Conservation (phyloP, 441 rosid species). For the Manihot esculenta region DNA sequence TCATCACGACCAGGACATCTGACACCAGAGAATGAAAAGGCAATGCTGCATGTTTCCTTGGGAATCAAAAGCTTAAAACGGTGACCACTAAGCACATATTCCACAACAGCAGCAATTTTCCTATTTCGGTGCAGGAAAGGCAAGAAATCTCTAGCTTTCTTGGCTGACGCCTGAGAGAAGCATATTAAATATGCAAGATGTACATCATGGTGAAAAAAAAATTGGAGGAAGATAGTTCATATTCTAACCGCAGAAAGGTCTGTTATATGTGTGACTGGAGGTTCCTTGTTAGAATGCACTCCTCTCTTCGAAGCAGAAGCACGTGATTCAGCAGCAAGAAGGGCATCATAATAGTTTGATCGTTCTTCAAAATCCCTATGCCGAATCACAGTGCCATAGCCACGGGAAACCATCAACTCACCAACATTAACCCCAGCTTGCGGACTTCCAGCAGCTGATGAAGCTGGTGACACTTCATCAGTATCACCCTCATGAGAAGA, state of each 20-base stretch:
- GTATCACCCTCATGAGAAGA: conserved; percentile 62
- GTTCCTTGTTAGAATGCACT: conserved; percentile 71
- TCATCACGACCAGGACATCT: conserved; percentile 96
- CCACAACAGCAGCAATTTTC: conserved; percentile 83
- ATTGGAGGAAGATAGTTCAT: not conserved
- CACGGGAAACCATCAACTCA: conserved; percentile 77
- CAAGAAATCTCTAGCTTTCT: conserved; percentile 89
- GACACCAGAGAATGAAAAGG: conserved; percentile 97
- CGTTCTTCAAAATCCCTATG: conserved; percentile 98
- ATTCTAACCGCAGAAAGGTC: conserved; percentile 68
- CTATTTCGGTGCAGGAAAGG: conserved; percentile 76
- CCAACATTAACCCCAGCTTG: conserved; percentile 76
- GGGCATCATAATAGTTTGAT: conserved; percentile 86
- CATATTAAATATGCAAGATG: conserved; percentile 13
- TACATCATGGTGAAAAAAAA: not conserved
- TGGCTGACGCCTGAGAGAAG: conserved; percentile 60
- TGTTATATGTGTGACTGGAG: conserved; percentile 73
- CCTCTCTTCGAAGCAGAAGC: conserved; percentile 76
- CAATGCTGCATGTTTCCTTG: conserved; percentile 93
- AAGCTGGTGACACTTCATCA: conserved; percentile 50
- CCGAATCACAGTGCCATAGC: conserved; percentile 70
- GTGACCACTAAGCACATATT: conserved; percentile 97
- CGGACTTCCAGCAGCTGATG: conserved; percentile 43
- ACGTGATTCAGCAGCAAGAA: conserved; percentile 90
- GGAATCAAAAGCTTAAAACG: conserved; percentile 92